Evolutionary conservation across 2,329 filamentous ascomycete species (phyloP).

Genomic region (Arachnomyces sp.): DNA sequence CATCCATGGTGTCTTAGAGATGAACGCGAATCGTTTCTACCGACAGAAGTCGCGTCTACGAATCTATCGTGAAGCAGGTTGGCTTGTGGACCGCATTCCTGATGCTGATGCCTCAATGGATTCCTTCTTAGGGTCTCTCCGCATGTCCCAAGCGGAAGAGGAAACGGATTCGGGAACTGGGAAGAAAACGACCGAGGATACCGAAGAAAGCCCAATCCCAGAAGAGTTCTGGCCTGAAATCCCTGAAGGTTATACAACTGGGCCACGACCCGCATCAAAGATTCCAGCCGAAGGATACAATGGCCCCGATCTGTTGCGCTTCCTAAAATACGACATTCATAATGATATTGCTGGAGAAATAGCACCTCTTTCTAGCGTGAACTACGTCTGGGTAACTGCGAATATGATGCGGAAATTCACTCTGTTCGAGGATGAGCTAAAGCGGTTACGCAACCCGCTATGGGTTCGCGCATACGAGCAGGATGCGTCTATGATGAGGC

Average conservation of each 20-base stretch:
- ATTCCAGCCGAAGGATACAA: not conserved
- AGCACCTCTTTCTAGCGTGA: constrained; percentile 25
- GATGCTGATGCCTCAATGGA: constrained; percentile 23
- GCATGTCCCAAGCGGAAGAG: constrained; percentile 21
- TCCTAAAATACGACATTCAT: constrained; percentile 21
- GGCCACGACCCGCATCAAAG: not conserved
- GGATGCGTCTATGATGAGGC: constrained; percentile 6
- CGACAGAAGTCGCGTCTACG: constrained; percentile 27
- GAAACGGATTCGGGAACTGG: constrained; percentile 22
- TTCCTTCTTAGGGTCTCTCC: constrained; percentile 20
- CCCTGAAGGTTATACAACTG: constrained; percentile 2
- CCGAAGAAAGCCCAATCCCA: not conserved
- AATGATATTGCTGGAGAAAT: constrained; percentile 21
- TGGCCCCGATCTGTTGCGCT: constrained; percentile 12
- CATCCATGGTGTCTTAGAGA: constrained; percentile 14
- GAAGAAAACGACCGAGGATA: constrained; percentile 20
- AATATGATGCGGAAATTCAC: constrained; percentile 16
- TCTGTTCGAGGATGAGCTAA: constrained; percentile 23
- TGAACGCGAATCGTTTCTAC: constrained; percentile 23
- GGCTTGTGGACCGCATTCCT: constrained; percentile 31
- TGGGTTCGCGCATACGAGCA: constrained; percentile 25
- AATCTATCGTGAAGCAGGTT: constrained; percentile 25
- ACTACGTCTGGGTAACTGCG: constrained; percentile 25
- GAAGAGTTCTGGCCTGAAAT: constrained; percentile 2
- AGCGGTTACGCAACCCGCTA: constrained; percentile 17